Conservation (phyloP, 176 grass and related monocot species). For the Ensete ventricosum region DNA sequence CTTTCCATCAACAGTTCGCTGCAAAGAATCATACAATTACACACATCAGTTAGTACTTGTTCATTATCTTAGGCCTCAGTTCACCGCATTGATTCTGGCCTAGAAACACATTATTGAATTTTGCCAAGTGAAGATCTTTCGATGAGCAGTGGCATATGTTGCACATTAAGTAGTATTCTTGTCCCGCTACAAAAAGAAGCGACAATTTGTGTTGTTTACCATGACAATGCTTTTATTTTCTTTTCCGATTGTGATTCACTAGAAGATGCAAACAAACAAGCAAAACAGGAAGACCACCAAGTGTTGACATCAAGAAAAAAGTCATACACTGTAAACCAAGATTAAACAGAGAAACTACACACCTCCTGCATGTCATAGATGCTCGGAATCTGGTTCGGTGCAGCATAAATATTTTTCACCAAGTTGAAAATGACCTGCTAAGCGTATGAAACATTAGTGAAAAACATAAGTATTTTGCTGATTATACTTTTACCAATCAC, state of each 20-base stretch:
- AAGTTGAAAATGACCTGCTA: constrained; percentile 73
- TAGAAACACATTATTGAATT: too few relatives aligned
- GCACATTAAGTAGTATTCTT: too few relatives aligned
- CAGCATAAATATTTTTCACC: constrained; percentile 77
- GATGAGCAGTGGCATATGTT: too few relatives aligned
- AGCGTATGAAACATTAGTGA: background rate
- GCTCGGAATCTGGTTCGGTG: constrained; percentile 57
- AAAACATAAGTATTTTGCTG: background rate
- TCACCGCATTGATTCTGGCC: background rate
- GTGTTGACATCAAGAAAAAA: background rate
- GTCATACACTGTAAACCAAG: background rate
- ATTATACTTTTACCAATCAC: background rate
- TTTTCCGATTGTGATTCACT: too few relatives aligned
- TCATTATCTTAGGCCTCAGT: background rate
- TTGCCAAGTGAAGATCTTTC: too few relatives aligned
- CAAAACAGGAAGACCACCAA: background rate
- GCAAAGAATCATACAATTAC: constrained; percentile 11
- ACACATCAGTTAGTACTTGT: background rate
- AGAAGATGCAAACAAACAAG: too few relatives aligned
- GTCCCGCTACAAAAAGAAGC: too few relatives aligned
- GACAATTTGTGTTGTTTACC: too few relatives aligned
- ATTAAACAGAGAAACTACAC: background rate
- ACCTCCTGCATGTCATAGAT: constrained; percentile 94
- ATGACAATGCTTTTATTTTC: too few relatives aligned
- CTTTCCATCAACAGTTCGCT: constrained; percentile 81